These are phyloP conservation scores for Microbotryum violaceum DNA, from an alignment of 1,284 basidiomycete genomes.

Conservation along the genomic window DNA sequence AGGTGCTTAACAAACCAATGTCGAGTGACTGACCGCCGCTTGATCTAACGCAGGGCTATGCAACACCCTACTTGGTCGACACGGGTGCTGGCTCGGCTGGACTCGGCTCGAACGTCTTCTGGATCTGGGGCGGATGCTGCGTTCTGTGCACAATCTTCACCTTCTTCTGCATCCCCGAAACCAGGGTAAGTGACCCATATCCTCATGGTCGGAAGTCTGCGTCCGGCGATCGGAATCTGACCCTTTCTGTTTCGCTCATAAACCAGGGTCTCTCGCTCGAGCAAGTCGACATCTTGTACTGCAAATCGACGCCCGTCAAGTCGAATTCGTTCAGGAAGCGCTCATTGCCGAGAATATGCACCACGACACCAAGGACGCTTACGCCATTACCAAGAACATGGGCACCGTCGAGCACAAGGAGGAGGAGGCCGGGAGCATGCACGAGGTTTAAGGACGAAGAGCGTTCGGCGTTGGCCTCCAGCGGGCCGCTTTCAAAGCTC, in stretches of 20 bases:
- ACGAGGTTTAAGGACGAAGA: no score
- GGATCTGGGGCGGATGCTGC: conserved; percentile 37
- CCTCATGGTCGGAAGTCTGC: no score
- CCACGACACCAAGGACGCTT: conserved; percentile 18
- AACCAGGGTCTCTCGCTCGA: conserved; percentile 39
- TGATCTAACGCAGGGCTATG: conserved; percentile 14
- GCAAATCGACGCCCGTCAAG: conserved; percentile 39
- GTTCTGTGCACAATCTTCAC: conserved; percentile 16
- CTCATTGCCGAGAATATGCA: conserved; percentile 39
- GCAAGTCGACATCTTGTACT: conserved; percentile 43
- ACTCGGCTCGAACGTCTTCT: conserved; percentile 34
- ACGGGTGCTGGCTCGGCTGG: not conserved
- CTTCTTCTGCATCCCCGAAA: conserved; percentile 39
- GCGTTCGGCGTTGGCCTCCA: no score
- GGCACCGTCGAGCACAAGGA: no score
- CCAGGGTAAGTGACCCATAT: conserved; percentile 14
- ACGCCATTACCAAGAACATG: not conserved
- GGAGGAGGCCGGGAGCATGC: no score
- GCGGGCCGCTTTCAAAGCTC: no score
- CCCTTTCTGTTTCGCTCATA: no score
- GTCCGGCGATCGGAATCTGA: no score
- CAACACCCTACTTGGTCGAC: not conserved
- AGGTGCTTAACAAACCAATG: no score
- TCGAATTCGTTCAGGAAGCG: conserved; percentile 38
- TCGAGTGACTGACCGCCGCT: conserved; percentile 18